phyloP scores from a whole-genome alignment of 2,329 filamentous ascomycete genomes.

The Corinectria fuckeliana region DNA sequence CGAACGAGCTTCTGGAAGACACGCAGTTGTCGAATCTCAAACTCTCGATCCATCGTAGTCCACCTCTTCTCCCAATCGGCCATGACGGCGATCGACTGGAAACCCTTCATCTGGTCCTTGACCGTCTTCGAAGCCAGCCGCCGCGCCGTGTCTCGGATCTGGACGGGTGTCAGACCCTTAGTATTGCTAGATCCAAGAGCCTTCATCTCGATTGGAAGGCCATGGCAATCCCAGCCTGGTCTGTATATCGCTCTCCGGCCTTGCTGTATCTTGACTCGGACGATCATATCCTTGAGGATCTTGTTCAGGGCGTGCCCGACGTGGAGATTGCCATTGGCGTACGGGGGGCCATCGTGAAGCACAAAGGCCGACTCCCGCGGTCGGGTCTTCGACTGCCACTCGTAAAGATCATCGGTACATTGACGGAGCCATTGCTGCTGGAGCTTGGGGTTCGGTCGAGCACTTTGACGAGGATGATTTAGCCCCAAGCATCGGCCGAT shows the following conservation, averaged over 20 bases:
- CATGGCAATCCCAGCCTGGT: conserved; percentile 98
- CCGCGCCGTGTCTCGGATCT: conserved; percentile 69
- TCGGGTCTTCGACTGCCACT: conserved; percentile 75
- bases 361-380: conserved; percentile 71
- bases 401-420: conserved; percentile 88
- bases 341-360: conserved; percentile 94
- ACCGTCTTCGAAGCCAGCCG: conserved; percentile 73
- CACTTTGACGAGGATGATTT: conserved; percentile 45
- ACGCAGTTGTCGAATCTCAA: conserved; percentile 76
- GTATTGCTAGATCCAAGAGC: conserved; percentile 68
- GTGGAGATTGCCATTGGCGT: conserved; percentile 91
- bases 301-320: conserved; percentile 97
- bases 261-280: conserved; percentile 79
- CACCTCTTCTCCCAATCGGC: conserved; percentile 79
- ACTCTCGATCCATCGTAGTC: conserved; percentile 78
- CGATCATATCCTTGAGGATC: conserved; percentile 92
- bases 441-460: conserved; percentile 57
- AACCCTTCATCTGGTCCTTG: conserved; percentile 74
- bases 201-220: conserved; percentile 95
- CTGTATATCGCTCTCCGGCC: conserved; percentile 77
- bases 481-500: conserved; percentile 14
- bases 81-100: conserved; percentile 79
- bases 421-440: conserved; percentile 69
- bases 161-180: conserved; percentile 57
- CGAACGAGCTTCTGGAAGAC: conserved; percentile 79